phyloP scores from a whole-genome alignment of 441 rosid genomes.

The Daphne laureola region DNA sequence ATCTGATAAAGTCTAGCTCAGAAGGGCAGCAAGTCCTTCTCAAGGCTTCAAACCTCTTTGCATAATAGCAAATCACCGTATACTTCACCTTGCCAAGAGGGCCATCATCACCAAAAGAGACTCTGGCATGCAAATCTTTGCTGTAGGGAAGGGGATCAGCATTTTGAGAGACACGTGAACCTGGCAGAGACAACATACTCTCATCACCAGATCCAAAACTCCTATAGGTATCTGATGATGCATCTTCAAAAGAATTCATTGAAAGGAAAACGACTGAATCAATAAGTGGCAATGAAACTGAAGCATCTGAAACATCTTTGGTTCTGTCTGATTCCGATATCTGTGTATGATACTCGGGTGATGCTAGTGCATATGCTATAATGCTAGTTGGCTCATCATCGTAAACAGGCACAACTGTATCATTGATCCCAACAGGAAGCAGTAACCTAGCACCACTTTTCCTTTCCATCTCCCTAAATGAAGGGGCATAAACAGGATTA shows the following conservation, averaged over 20 bases:
- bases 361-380: constrained; percentile 51
- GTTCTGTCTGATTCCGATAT: constrained; percentile 52
- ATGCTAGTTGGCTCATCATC: constrained; percentile 65
- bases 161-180: constrained; percentile 44
- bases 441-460: constrained; percentile 48
- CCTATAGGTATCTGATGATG: constrained; percentile 38
- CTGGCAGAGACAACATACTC: constrained; percentile 26
- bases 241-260: constrained; percentile 40
- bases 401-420: constrained; percentile 46
- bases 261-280: constrained; percentile 46
- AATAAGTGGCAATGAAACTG: constrained; percentile 38
- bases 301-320: constrained; percentile 42
- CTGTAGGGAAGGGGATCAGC: constrained; percentile 38
- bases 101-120: constrained; percentile 53
- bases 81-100: constrained; percentile 56
- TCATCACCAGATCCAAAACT: constrained; percentile 50
- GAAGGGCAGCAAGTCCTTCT: constrained; percentile 67
- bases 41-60: constrained; percentile 63
- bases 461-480: constrained; percentile 38
- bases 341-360: constrained; percentile 42
- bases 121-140: constrained; percentile 49
- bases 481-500: constrained; percentile 37
- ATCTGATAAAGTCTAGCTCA: constrained; percentile 59
- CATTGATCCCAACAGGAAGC: constrained; percentile 46
- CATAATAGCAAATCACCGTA: constrained; percentile 61